These are phyloP conservation scores for Pichia kluyveri DNA, from an alignment of 805 yeast species.

Conservation along the genomic window DNA sequence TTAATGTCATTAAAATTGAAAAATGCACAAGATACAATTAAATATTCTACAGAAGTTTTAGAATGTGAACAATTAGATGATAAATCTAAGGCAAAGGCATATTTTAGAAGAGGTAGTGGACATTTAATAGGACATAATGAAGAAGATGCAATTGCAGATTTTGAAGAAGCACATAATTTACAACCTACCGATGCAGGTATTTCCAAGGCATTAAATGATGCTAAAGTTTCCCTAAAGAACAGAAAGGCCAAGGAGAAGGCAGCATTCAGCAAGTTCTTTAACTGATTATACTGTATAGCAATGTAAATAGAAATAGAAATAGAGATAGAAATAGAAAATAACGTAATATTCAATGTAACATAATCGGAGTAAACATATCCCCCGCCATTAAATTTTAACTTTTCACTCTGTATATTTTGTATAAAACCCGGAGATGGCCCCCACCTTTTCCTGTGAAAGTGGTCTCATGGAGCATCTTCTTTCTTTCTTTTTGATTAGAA, in stretches of 20 bases:
- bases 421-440: too few species aligned
- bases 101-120: constrained; percentile 79
- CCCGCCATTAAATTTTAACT: too few species aligned
- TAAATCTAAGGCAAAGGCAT: constrained; percentile 73
- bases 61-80: constrained; percentile 51
- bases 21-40: constrained; percentile 43
- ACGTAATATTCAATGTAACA: too few species aligned
- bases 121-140: constrained; percentile 53
- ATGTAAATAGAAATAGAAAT: too few species aligned
- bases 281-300: not conserved
- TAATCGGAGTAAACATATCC: too few species aligned
- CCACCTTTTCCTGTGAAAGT: too few species aligned
- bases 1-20: constrained; percentile 61
- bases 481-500: too few species aligned
- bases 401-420: too few species aligned
- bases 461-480: too few species aligned
- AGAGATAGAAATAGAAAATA: too few species aligned
- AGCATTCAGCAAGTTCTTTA: constrained; percentile 64
- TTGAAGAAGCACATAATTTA: constrained; percentile 53
- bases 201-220: constrained; percentile 50
- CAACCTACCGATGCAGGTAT: constrained; percentile 72
- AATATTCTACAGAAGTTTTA: constrained; percentile 58
- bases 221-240: constrained; percentile 41
- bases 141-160: constrained; percentile 57
- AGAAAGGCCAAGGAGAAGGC: constrained; percentile 62